Conservation (phyloP, 2,329 filamentous ascomycete species). For the Colletotrichum liaoningense region DNA sequence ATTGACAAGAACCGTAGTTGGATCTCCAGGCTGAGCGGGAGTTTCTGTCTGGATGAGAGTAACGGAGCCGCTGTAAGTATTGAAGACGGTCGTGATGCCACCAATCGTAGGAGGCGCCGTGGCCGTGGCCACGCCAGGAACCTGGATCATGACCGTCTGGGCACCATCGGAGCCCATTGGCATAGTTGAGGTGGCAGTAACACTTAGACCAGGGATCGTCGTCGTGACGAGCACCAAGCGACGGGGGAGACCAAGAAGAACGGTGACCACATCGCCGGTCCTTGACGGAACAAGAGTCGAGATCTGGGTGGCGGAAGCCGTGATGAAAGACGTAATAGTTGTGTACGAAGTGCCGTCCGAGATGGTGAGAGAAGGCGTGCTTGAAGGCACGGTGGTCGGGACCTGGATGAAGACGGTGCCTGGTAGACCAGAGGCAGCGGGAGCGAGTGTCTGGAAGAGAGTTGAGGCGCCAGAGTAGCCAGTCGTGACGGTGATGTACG, state of each 20-base stretch:
- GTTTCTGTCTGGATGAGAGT: conserved; percentile 12
- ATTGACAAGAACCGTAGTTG: conserved; percentile 22
- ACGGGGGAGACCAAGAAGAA: conserved; percentile 8
- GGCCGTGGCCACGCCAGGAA: neutral
- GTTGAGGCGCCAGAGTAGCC: conserved; percentile 9
- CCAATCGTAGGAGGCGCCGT: neutral
- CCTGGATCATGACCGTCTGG: conserved; percentile 15
- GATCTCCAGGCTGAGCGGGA: neutral
- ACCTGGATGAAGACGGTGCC: conserved; percentile 23
- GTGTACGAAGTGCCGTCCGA: neutral
- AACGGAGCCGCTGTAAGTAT: conserved; percentile 6
- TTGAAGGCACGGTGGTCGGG: conserved; percentile 1
- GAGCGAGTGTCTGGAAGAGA: conserved; percentile 10
- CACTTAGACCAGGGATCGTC: neutral
- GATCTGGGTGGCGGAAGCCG: neutral
- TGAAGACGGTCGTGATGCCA: conserved; percentile 16
- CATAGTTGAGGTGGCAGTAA: conserved; percentile 2
- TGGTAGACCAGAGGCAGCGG: conserved; percentile 25
- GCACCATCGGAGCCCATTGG: conserved; percentile 17
- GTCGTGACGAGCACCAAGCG: neutral
- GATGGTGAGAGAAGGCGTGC: neutral
- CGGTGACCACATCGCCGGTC: neutral
- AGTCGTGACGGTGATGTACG: conserved; percentile 27
- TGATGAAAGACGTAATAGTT: conserved; percentile 5
- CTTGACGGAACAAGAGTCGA: conserved; percentile 4